Conservation (phyloP, 768 basidiomycete species). For the Epithele typhae region DNA sequence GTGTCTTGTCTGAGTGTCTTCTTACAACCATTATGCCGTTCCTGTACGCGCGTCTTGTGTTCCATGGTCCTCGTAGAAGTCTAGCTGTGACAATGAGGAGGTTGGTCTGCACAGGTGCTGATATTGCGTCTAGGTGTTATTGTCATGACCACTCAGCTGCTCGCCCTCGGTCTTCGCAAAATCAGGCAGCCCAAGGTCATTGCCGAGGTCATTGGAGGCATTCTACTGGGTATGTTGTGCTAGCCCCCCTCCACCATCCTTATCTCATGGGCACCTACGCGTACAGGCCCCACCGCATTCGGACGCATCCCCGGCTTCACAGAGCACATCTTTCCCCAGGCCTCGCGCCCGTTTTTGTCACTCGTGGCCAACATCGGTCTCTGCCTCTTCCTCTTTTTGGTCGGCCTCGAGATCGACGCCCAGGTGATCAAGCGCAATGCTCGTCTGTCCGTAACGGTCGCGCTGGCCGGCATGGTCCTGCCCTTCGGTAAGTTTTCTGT, state of each 20-base stretch:
- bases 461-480: conserved; percentile 77
- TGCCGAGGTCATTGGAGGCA: conserved; percentile 83
- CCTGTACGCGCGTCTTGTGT: too few relatives aligned
- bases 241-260: background rate
- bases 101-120: too few relatives aligned
- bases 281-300: conserved; percentile 46
- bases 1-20: background rate
- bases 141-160: conserved; percentile 69
- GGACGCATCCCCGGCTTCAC: conserved; percentile 90
- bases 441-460: conserved; percentile 61
- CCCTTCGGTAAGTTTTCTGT: conserved; percentile 57
- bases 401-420: conserved; percentile 88
- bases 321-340: conserved; percentile 72
- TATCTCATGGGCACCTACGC: background rate
- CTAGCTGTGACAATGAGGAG: too few relatives aligned
- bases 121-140: conserved; percentile 85
- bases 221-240: conserved; percentile 64
- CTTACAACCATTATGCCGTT: background rate
- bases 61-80: too few relatives aligned
- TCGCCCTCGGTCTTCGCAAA: conserved; percentile 68
- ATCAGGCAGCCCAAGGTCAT: conserved; percentile 84
- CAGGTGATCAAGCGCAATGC: conserved; percentile 75
- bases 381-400: conserved; percentile 85
- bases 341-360: conserved; percentile 71
- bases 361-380: conserved; percentile 89